Percentiles rank a stretch among this genome's conserved stretches.
Conservation (phyloP, 345 rosid genomes). For the Hypericum androsaemum region DNA sequence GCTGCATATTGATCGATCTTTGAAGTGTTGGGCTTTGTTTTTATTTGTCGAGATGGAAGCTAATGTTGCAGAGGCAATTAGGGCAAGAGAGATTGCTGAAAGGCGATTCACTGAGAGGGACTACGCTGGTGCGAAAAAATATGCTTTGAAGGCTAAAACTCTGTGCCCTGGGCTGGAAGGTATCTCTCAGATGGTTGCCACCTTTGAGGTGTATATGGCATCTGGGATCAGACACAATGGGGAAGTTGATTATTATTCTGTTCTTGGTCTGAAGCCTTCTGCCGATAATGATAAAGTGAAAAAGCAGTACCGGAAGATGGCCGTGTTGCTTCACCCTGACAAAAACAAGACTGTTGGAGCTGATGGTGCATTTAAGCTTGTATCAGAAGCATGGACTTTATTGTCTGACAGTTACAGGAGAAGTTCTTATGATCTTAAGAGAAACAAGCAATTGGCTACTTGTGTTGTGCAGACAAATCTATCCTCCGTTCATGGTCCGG, state of each 20-base stretch:
- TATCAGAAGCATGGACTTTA: slow-evolving; percentile 89
- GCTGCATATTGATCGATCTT: slow-evolving; percentile 28
- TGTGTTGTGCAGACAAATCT: slow-evolving; percentile 30
- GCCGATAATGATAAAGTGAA: slow-evolving; percentile 77
- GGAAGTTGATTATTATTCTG: slow-evolving; percentile 62
- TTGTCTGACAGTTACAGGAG: slow-evolving; percentile 63
- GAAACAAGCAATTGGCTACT: slow-evolving; percentile 28
- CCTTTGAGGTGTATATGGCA: slow-evolving; percentile 76
- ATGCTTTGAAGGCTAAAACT: slow-evolving; percentile 69
- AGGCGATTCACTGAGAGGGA: slow-evolving; percentile 73
- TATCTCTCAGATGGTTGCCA: slow-evolving; percentile 87
- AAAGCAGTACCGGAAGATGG: slow-evolving; percentile 88
- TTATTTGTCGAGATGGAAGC: slow-evolving; percentile 48
- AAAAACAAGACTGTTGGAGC: slow-evolving; percentile 91
- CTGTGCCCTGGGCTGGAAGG: slow-evolving; percentile 81
- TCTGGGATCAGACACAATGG: slow-evolving; percentile 61
- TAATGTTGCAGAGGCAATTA: slow-evolving; percentile 68
- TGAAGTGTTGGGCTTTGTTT: slow-evolving; percentile 12
- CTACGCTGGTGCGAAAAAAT: slow-evolving; percentile 62
- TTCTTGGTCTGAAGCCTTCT: slow-evolving; percentile 88
- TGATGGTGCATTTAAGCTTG: slow-evolving; percentile 91
- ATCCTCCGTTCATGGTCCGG: slow-evolving; percentile 38
- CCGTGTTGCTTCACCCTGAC: slow-evolving; percentile 88
- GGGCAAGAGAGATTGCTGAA: slow-evolving; percentile 78
- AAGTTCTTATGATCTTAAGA: slow-evolving; percentile 49